phyloP scores from a whole-genome alignment of 1,284 basidiomycete species.

The Takashimella tepidaria region DNA sequence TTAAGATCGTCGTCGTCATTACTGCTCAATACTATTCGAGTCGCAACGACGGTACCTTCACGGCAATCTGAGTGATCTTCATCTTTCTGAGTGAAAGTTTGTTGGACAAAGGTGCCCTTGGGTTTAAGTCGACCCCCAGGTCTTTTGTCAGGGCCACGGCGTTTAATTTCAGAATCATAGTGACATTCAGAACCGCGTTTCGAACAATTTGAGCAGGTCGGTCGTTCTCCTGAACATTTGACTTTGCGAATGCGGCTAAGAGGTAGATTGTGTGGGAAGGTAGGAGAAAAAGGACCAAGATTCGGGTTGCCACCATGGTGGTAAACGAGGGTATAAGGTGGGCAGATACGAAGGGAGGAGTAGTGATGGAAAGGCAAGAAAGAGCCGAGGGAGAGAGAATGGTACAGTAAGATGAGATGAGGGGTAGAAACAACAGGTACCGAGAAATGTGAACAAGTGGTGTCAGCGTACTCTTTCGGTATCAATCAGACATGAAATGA shows the following conservation, averaged over 20 bases:
- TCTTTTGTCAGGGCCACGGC: constrained; percentile 22
- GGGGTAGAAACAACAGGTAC: neutral
- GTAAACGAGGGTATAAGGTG: too few species aligned
- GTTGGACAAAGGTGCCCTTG: constrained; percentile 4
- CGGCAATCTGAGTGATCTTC: too few species aligned
- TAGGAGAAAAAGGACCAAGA: neutral
- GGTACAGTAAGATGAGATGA: neutral
- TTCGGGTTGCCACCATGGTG: too few species aligned
- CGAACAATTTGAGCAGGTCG: constrained; percentile 12
- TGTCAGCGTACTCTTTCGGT: too few species aligned
- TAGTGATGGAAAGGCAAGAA: neutral
- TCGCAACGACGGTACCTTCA: neutral
- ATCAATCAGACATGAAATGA: too few species aligned
- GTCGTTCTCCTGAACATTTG: constrained; percentile 19
- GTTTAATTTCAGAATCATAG: constrained; percentile 13
- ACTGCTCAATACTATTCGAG: neutral
- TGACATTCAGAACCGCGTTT: constrained; percentile 13
- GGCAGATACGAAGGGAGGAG: neutral
- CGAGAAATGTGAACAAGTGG: too few species aligned
- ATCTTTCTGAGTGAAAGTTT: neutral
- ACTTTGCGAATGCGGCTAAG: constrained; percentile 18
- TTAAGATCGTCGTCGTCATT: too few species aligned
- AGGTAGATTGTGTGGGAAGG: neutral
- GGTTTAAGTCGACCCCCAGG: constrained; percentile 18
- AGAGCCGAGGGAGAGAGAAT: too few species aligned